phyloP scores from a whole-genome alignment of 306 rosid genomes.

The Glycine tomentella region DNA sequence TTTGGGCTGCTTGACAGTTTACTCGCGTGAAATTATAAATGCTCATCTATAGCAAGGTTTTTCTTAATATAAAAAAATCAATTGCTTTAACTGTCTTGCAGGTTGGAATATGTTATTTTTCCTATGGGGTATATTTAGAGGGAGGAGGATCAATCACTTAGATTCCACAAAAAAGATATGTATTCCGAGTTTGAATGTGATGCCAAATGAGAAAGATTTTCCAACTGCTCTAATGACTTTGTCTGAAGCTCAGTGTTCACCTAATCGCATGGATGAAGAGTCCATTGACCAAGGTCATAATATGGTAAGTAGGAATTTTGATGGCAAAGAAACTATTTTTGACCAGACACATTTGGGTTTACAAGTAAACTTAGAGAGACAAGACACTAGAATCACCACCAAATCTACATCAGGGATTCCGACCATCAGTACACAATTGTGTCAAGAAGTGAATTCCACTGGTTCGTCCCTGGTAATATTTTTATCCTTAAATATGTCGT shows the following conservation, averaged over 20 bases:
- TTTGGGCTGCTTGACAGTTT: constrained; percentile 14
- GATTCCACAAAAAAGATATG: constrained; percentile 58
- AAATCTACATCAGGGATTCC: constrained; percentile 47
- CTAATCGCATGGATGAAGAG: constrained; percentile 52
- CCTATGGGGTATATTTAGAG: constrained; percentile 94
- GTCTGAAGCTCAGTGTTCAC: constrained; percentile 62
- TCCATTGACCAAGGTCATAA: constrained; percentile 46
- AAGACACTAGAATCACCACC: constrained; percentile 45
- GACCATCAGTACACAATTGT: constrained; percentile 38
- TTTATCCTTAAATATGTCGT: constrained; percentile 20
- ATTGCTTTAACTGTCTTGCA: constrained; percentile 51
- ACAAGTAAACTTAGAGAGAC: constrained; percentile 53
- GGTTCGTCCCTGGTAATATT: constrained; percentile 61
- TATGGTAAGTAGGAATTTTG: constrained; percentile 48
- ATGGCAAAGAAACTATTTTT: constrained; percentile 49
- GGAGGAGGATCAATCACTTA: constrained; percentile 60
- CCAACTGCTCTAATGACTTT: constrained; percentile 61
- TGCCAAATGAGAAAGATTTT: constrained; percentile 56
- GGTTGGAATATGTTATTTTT: constrained; percentile 95
- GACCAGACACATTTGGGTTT: constrained; percentile 49
- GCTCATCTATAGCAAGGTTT: background rate
- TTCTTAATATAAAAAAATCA: background rate
- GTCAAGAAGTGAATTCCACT: constrained; percentile 53
- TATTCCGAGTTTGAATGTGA: constrained; percentile 54
- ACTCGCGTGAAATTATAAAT: background rate